A percentile compares a stretch with the other conserved stretches of the same genome.
Conservation (phyloP, 2,329 filamentous ascomycete genomes). For the Chaetothyriales sp. region DNA sequence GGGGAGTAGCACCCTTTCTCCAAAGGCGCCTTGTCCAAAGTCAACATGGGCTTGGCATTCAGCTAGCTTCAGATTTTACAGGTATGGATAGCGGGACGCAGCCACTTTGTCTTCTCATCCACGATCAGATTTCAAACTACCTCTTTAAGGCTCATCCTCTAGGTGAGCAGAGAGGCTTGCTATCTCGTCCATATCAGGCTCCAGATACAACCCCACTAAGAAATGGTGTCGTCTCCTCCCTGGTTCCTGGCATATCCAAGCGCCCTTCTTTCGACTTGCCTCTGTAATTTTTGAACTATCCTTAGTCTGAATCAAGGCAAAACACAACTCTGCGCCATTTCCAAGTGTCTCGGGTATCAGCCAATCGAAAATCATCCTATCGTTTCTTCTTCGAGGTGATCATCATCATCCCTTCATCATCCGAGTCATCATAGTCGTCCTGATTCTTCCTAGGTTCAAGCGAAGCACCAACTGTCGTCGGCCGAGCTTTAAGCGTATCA, state of each 20-base stretch:
- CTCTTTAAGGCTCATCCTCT: not conserved
- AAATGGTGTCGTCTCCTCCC: not conserved
- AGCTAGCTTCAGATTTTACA: not conserved
- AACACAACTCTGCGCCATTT: not conserved
- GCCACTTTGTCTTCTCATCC: too few species aligned
- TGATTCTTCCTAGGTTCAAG: constrained; percentile 4
- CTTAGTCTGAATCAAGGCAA: not conserved
- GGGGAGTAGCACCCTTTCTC: too few species aligned
- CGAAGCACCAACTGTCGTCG: not conserved
- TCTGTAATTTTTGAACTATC: not conserved
- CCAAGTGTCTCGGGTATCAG: not conserved
- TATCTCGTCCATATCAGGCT: not conserved
- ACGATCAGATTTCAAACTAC: not conserved
- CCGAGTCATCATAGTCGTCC: constrained; percentile 12
- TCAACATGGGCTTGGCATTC: not conserved
- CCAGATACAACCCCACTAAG: not conserved
- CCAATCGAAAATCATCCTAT: not conserved
- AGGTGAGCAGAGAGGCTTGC: too few species aligned
- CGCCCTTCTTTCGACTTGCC: not conserved
- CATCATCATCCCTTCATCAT: constrained; percentile 17
- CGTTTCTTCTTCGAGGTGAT: constrained; percentile 8
- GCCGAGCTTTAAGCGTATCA: constrained; percentile 11
- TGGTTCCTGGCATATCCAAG: not conserved
- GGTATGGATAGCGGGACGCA: not conserved
- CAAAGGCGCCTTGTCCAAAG: too few species aligned